These are phyloP conservation scores for Naganishia liquefaciens DNA, from an alignment of 1,284 basidiomycete genomes.

Conservation along the genomic window DNA sequence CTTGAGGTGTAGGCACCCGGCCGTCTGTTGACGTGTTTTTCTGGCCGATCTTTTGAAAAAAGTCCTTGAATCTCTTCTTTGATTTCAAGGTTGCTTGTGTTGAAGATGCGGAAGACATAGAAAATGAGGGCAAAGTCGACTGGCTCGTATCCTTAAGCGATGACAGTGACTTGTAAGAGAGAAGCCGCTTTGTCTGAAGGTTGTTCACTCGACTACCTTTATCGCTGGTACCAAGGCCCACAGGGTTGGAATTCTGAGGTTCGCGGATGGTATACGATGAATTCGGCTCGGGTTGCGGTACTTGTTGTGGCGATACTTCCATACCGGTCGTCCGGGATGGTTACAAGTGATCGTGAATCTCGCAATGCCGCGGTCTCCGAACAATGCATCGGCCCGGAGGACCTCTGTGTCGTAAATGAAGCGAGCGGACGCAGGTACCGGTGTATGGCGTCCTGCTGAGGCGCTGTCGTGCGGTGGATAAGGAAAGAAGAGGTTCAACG, in stretches of 20 bases:
- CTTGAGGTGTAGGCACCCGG: background rate
- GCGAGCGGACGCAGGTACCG: background rate
- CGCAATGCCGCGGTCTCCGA: background rate
- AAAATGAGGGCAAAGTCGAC: constrained; percentile 3
- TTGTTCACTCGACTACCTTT: background rate
- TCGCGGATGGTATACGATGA: constrained; percentile 15
- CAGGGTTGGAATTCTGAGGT: background rate
- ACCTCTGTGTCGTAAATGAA: background rate
- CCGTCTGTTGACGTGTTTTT: constrained; percentile 10
- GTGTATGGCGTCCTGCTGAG: background rate
- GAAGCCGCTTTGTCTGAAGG: constrained; percentile 11
- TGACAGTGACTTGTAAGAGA: constrained; percentile 11
- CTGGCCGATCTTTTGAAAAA: constrained; percentile 23
- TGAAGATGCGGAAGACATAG: constrained; percentile 20
- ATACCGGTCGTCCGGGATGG: constrained; percentile 5
- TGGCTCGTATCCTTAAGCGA: constrained; percentile 3
- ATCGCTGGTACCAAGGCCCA: background rate
- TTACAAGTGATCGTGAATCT: background rate
- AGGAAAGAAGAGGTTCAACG: too few species aligned
- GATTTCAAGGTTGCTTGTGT: constrained; percentile 15
- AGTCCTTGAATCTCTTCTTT: constrained; percentile 16
- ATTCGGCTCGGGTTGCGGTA: background rate
- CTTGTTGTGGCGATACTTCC: constrained; percentile 19
- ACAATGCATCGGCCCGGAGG: background rate
- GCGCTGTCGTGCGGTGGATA: too few species aligned